Conservation (phyloP, 1,284 basidiomycete genomes). For the Microbotryum violaceum region DNA sequence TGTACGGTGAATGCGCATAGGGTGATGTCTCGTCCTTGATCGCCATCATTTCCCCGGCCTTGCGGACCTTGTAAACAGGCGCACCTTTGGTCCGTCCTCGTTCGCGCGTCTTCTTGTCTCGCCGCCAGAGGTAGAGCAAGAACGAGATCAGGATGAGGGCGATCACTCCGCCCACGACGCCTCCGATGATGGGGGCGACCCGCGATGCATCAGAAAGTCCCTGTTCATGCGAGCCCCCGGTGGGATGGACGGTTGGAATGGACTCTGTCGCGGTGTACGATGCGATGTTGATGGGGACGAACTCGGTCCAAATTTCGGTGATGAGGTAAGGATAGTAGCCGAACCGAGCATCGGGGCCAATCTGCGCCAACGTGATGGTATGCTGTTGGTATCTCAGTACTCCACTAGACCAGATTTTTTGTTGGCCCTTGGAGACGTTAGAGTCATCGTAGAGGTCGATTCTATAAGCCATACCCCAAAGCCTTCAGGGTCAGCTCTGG, state of each 20-base stretch:
- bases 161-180: conserved; percentile 25
- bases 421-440: conserved; percentile 5
- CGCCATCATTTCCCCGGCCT: conserved; percentile 22
- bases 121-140: conserved; percentile 28
- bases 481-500: not conserved
- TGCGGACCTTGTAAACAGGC: conserved; percentile 16
- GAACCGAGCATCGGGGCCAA: conserved; percentile 23
- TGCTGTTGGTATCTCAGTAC: conserved; percentile 21
- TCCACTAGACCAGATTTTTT: conserved; percentile 19
- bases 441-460: conserved; percentile 29
- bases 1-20: no score
- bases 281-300: conserved; percentile 18
- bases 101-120: conserved; percentile 11
- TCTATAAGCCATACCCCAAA: not conserved
- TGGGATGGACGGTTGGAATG: not conserved
- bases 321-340: conserved; percentile 30
- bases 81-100: conserved; percentile 12
- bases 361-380: conserved; percentile 22
- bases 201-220: not conserved
- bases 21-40: conserved; percentile 23
- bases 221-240: not conserved
- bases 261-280: conserved; percentile 15
- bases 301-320: conserved; percentile 25
- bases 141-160: conserved; percentile 19
- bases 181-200: conserved; percentile 25